Conservation (phyloP, 768 basidiomycete species). For the Boletus coccyginus region DNA sequence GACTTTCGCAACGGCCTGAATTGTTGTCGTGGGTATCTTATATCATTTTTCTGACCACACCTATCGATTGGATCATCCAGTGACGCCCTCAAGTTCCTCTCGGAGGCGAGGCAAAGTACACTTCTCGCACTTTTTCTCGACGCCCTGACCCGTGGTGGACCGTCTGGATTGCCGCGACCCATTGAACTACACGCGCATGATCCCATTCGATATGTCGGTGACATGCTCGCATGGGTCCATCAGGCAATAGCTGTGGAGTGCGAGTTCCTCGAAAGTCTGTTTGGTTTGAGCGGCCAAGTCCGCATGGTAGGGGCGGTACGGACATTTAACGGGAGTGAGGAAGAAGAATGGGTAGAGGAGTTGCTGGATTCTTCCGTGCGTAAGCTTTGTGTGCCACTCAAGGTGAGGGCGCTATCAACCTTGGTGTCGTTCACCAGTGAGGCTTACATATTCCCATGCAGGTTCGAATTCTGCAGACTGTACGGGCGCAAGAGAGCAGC, state of each 20-base stretch:
- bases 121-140: slow-evolving; percentile 80
- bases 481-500: slow-evolving; percentile 89
- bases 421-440: not conserved
- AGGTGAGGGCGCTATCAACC: slow-evolving; percentile 43
- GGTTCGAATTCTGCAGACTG: slow-evolving; percentile 90
- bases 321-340: slow-evolving; percentile 51
- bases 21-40: slow-evolving; percentile 45
- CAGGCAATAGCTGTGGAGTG: slow-evolving; percentile 93
- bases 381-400: slow-evolving; percentile 85
- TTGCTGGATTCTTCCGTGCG: slow-evolving; percentile 80
- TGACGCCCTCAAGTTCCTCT: slow-evolving; percentile 74
- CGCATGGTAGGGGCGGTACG: slow-evolving; percentile 78
- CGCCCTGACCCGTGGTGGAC: slow-evolving; percentile 86
- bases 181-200: slow-evolving; percentile 99
- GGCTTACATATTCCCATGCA: slow-evolving; percentile 27
- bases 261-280: slow-evolving; percentile 88
- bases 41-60: not conserved
- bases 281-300: slow-evolving; percentile 51
- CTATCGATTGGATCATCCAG: slow-evolving; percentile 32
- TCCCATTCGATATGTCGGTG: slow-evolving; percentile 92
- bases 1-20: slow-evolving; percentile 77
- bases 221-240: slow-evolving; percentile 99
- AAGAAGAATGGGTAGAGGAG: slow-evolving; percentile 77
- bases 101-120: slow-evolving; percentile 80
- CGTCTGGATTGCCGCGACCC: slow-evolving; percentile 80